phyloP scores from a whole-genome alignment of 1,284 basidiomycete species.

The Meira nashicola region DNA sequence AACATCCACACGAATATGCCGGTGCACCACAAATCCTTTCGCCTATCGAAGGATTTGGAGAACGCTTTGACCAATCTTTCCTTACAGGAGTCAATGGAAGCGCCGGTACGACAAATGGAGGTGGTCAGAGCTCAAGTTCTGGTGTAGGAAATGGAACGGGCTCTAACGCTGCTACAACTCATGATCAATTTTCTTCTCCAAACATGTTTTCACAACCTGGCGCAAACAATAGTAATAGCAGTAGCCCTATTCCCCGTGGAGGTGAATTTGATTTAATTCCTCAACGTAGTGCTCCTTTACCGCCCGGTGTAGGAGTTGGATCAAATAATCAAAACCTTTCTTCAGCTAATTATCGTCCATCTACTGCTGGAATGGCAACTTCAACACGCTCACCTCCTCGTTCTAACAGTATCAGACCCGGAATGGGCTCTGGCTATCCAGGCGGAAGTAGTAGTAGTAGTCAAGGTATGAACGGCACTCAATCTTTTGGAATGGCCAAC shows the following conservation, averaged over 20 bases:
- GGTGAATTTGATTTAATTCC: conserved; percentile 26
- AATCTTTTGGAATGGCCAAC: not conserved
- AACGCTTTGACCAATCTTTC: conserved; percentile 13
- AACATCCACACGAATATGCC: conserved; percentile 42
- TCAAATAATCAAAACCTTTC: not conserved
- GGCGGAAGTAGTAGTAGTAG: not conserved
- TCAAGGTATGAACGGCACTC: not conserved
- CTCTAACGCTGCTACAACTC: too few relatives aligned
- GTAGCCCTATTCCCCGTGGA: not conserved
- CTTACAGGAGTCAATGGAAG: conserved; percentile 2
- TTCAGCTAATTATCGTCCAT: not conserved
- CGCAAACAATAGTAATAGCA: not conserved
- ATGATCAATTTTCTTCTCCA: not conserved
- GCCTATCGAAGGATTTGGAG: conserved; percentile 16
- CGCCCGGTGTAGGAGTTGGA: conserved; percentile 13
- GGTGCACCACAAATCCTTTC: conserved; percentile 37
- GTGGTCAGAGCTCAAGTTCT: not conserved
- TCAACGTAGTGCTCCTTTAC: conserved; percentile 37
- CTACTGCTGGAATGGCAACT: not conserved
- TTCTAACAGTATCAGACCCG: not conserved
- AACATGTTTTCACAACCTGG: not conserved
- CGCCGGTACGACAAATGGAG: not conserved
- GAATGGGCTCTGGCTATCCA: not conserved
- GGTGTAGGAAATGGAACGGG: not conserved
- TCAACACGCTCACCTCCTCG: not conserved